Evolutionary conservation across 2,329 filamentous ascomycete genomes (phyloP).

Genomic region (Fusarium sp.): DNA sequence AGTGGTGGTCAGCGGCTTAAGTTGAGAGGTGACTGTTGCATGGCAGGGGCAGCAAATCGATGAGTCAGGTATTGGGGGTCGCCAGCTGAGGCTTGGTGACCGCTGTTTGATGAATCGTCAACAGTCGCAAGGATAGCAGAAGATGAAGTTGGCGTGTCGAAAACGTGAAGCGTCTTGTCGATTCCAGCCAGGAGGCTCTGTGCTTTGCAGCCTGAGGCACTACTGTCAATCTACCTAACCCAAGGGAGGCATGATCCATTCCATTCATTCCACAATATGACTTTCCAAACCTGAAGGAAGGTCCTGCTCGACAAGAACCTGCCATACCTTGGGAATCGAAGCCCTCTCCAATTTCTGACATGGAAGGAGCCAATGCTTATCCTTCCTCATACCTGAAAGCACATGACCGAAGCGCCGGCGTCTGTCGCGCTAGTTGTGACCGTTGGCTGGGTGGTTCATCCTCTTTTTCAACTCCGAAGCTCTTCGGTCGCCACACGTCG

Average conservation of each 20-base stretch:
- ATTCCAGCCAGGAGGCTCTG: conserved; percentile 10
- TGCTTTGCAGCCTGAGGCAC: conserved; percentile 21
- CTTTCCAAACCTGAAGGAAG: background rate
- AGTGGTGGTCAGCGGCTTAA: conserved; percentile 6
- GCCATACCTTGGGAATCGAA: background rate
- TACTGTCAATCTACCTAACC: background rate
- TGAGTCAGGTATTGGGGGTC: background rate
- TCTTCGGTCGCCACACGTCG: background rate
- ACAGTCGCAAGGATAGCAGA: conserved; percentile 18
- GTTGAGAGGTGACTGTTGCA: conserved; percentile 21
- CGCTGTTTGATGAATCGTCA: conserved; percentile 24
- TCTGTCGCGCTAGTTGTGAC: conserved; percentile 32
- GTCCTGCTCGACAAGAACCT: background rate
- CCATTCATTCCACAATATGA: background rate
- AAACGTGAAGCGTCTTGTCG: conserved; percentile 11
- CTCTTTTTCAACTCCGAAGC: background rate
- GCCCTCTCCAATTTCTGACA: background rate
- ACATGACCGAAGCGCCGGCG: conserved; percentile 34
- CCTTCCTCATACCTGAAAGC: background rate
- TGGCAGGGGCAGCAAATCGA: conserved; percentile 1
- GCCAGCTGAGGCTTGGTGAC: background rate
- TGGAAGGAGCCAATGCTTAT: background rate
- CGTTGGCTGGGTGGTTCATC: background rate
- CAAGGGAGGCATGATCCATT: background rate
- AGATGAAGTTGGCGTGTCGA: conserved; percentile 8